Conservation (phyloP, 2,329 filamentous ascomycete species). For the Myriosclerotinia curreyana region DNA sequence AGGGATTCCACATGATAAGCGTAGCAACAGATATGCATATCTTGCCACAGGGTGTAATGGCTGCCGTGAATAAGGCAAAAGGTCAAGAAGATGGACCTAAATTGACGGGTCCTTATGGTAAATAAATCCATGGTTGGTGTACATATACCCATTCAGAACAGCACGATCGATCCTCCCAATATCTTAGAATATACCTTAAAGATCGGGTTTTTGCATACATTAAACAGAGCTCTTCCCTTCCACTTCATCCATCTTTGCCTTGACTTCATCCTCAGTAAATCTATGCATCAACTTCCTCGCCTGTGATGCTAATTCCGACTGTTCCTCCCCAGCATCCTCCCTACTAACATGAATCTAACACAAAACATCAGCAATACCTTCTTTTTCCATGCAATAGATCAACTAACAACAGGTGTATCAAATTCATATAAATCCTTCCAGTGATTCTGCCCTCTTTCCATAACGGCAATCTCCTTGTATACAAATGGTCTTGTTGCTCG, state of each 20-base stretch:
- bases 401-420: conserved; percentile 70
- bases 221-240: conserved; percentile 20
- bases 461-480: conserved; percentile 67
- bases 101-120: conserved; percentile 37
- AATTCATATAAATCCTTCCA: conserved; percentile 78
- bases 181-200: not conserved
- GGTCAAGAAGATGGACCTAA: conserved; percentile 39
- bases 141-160: not conserved
- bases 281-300: conserved; percentile 76
- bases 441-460: conserved; percentile 56
- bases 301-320: conserved; percentile 40
- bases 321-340: conserved; percentile 47
- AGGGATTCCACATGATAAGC: conserved; percentile 61
- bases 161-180: not conserved
- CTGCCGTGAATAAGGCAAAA: conserved; percentile 48
- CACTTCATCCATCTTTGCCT: conserved; percentile 62
- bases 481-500: conserved; percentile 65
- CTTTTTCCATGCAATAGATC: not conserved
- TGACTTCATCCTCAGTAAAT: conserved; percentile 65
- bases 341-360: conserved; percentile 60
- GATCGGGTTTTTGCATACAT: not conserved
- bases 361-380: conserved; percentile 1
- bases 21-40: conserved; percentile 55
- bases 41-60: conserved; percentile 47
- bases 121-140: conserved; percentile 23